Evolutionary conservation across 169 alveolate species (phyloP).

Genomic region (Eimeria mitis): DNA sequence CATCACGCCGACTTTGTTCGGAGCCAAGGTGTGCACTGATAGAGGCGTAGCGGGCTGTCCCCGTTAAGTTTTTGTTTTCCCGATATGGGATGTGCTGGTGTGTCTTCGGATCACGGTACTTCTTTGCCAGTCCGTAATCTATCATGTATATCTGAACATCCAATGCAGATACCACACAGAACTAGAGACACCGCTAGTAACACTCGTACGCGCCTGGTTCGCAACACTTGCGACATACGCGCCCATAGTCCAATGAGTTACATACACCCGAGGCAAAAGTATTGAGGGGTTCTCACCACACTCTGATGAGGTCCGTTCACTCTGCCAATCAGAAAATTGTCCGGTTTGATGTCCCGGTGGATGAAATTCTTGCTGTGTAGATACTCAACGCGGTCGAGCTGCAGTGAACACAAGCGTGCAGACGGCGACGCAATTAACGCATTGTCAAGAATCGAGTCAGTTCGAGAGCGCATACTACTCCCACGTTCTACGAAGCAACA

Average conservation of each 20-base stretch:
- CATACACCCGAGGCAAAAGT: no score
- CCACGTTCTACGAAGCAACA: neutral
- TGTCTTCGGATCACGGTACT: conserved; percentile 96
- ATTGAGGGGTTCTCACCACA: conserved; percentile 5
- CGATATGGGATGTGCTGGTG: conserved; percentile 98
- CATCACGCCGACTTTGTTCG: conserved; percentile 95
- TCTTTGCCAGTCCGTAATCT: conserved; percentile 98
- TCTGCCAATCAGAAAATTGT: conserved; percentile 90
- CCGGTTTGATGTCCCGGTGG: conserved; percentile 97
- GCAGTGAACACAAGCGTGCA: conserved; percentile 38
- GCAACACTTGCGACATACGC: neutral
- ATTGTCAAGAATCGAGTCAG: neutral
- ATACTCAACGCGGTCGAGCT: conserved; percentile 94
- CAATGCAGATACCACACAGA: neutral
- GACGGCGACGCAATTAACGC: neutral
- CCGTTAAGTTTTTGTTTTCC: conserved; percentile 98
- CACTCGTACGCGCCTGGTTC: neutral
- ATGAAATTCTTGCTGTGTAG: conserved; percentile 95
- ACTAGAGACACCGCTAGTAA: neutral
- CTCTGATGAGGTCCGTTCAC: conserved; percentile 84
- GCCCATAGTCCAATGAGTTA: neutral
- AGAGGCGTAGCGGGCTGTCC: conserved; percentile 99
- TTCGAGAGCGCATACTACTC: neutral
- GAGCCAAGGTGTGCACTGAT: conserved; percentile 99
- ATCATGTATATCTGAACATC: conserved; percentile 96